Conservation (phyloP, 2,329 filamentous ascomycete species). For the Neurospora sp. region DNA sequence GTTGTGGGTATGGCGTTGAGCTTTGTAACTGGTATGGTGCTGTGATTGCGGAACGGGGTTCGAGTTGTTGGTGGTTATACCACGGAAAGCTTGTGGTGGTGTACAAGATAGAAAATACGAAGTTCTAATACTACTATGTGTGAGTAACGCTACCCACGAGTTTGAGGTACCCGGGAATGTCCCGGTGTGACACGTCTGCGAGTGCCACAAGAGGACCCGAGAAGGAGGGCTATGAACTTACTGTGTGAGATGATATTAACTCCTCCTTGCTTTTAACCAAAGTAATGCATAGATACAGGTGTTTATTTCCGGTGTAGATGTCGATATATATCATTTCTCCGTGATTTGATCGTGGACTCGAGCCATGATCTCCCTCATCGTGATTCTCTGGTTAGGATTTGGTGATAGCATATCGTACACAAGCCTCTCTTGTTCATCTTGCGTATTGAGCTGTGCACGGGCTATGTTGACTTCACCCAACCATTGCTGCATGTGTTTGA, state of each 20-base stretch:
- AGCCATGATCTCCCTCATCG: conserved; percentile 39
- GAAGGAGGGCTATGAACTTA: background rate
- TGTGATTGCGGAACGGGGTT: conserved; percentile 15
- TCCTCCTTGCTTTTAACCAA: background rate
- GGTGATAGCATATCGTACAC: conserved; percentile 45
- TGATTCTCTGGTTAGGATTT: conserved; percentile 41
- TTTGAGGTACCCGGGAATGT: background rate
- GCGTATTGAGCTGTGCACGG: conserved; percentile 32
- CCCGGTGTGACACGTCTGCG: background rate
- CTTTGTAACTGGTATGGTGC: conserved; percentile 28
- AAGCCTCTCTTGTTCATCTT: conserved; percentile 40
- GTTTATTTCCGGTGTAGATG: background rate
- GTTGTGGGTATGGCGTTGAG: conserved; percentile 28
- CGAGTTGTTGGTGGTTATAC: background rate
- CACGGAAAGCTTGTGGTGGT: background rate
- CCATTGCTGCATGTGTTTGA: conserved; percentile 46
- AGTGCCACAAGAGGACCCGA: background rate
- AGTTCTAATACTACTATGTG: background rate
- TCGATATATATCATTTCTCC: conserved; percentile 11
- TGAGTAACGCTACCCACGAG: background rate
- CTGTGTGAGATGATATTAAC: background rate
- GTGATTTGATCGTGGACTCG: conserved; percentile 25
- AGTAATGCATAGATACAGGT: background rate
- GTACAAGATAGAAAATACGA: background rate
- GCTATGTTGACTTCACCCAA: conserved; percentile 41